A percentile compares a stretch with the other conserved stretches of the same genome.
These are phyloP conservation scores for Ophiostoma pallidulum DNA, from an alignment of 2,329 filamentous ascomycete species.

Conservation along the genomic window DNA sequence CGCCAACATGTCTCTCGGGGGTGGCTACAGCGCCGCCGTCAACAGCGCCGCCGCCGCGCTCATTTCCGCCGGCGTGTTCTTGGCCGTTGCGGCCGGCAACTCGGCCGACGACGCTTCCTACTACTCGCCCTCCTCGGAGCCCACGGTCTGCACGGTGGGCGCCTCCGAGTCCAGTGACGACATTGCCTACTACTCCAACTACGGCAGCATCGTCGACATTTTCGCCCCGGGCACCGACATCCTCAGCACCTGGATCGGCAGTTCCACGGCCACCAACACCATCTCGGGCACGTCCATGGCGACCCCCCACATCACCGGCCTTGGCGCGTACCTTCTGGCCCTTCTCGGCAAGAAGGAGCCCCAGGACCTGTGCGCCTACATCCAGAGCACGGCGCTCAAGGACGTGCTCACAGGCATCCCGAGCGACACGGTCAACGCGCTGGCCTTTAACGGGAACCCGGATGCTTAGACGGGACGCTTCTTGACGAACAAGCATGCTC, in stretches of 20 bases:
- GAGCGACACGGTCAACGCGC: constrained; percentile 38
- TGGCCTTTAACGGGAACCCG: constrained; percentile 46
- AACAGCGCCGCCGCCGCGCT: constrained; percentile 42
- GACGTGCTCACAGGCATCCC: constrained; percentile 32
- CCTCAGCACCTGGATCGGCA: constrained; percentile 38
- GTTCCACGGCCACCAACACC: constrained; percentile 28
- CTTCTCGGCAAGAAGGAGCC: constrained; percentile 33
- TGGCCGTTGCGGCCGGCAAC: constrained; percentile 50
- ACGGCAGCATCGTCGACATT: constrained; percentile 38
- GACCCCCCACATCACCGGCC: constrained; percentile 26
- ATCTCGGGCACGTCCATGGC: constrained; percentile 40
- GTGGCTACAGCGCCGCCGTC: constrained; percentile 33
- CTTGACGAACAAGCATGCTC: too few relatives aligned
- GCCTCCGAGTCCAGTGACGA: constrained; percentile 33
- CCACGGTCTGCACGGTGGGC: constrained; percentile 43
- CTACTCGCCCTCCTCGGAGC: constrained; percentile 39
- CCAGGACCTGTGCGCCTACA: constrained; percentile 36
- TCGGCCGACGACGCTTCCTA: constrained; percentile 32
- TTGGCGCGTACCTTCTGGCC: constrained; percentile 33
- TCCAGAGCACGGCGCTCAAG: constrained; percentile 33
- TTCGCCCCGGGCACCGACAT: constrained; percentile 41
- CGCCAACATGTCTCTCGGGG: constrained; percentile 50
- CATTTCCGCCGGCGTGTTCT: constrained; percentile 38
- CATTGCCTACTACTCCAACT: constrained; percentile 43
- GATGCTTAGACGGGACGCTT: not conserved